Base-by-base conservation (phyloP, 179 eudicot species). In the Silene coronaria region DNA sequence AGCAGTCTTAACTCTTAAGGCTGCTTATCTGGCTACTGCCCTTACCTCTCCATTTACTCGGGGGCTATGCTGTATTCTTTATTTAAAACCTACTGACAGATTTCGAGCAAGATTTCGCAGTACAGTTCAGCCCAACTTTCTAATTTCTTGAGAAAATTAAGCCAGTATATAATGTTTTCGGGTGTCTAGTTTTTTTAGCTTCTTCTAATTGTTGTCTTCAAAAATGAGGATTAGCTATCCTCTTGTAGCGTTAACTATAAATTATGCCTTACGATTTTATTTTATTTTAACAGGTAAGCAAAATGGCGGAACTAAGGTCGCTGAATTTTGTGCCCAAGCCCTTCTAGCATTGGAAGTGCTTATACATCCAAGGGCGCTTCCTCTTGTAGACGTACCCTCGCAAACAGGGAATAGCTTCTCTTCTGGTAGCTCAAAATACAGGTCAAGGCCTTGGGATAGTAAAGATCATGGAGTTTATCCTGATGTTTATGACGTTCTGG, bases 351-450 rank as follows among this genome's bases (percentile, higher is more conserved):
- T 95, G 80, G 97, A 92, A 89, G 87, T 88, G 45, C 86, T 94
- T 71, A 82, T 94, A 76, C 97, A 92, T 83, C 94, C 98, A 24
- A 83, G 97, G 78, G 88, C 87, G 14, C 90, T 90, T 77, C 89
- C 96, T 27, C 68, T 89, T 65, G 69, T 82, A 16, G 95, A 95
- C 81, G 72, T 73, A 26, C 71, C 84, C 3, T 80, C 86, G 46
- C 63, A 77, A 59, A 26, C 53, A 55, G 77, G 63, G 42, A 74
- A 59, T 17, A 32, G 55, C 67, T 26, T 42, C 60, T 76, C 32
- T 77, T 58, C 74, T 75, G 83, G 70, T 26, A 80, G 46, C 34
- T 70, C 76, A 32, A 74, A 75, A 76, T 66, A 72, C 62, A 82
- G 78, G 36, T 17, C 70, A 59, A 71, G 80, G 62, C 71, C 82